phyloP scores from a whole-genome alignment of 345 rosid species.

The Stellera chamaejasme region DNA sequence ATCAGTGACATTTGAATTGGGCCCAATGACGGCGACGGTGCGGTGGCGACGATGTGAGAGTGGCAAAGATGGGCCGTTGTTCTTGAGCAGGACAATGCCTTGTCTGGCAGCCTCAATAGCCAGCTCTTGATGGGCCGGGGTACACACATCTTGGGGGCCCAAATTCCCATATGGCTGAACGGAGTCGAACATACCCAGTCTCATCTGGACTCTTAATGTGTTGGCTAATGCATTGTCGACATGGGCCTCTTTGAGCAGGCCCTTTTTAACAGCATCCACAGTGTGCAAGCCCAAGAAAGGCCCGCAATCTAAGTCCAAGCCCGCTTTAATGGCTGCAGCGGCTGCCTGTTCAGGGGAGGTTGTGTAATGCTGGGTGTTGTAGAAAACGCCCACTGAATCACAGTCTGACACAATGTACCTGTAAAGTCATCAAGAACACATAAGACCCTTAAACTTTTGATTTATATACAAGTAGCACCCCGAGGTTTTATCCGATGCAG shows the following conservation, averaged over 20 bases:
- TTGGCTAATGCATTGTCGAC: conserved; percentile 54
- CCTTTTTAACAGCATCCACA: conserved; percentile 35
- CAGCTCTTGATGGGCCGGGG: conserved; percentile 59
- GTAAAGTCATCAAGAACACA: background rate
- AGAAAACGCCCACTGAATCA: conserved; percentile 73
- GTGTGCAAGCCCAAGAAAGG: conserved; percentile 47
- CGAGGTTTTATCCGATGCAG: background rate
- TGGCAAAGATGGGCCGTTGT: conserved; percentile 54
- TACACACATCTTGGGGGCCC: conserved; percentile 71
- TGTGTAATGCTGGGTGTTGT: conserved; percentile 51
- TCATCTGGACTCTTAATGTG: conserved; percentile 76
- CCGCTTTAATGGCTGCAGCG: conserved; percentile 84
- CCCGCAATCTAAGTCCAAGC: conserved; percentile 91
- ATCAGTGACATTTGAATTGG: conserved; percentile 59
- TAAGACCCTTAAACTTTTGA: too few species aligned
- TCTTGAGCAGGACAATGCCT: conserved; percentile 87
- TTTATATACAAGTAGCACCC: too few species aligned
- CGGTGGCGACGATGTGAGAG: conserved; percentile 39
- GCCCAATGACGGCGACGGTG: conserved; percentile 75
- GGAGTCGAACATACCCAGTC: conserved; percentile 76
- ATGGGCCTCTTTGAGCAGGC: conserved; percentile 43
- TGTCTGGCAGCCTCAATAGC: conserved; percentile 88
- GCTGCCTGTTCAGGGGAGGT: conserved; percentile 89
- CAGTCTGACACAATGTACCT: conserved; percentile 90
- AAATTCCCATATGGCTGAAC: conserved; percentile 47